phyloP scores from a whole-genome alignment of 129 eudicot species.

The Flaveria robusta region DNA sequence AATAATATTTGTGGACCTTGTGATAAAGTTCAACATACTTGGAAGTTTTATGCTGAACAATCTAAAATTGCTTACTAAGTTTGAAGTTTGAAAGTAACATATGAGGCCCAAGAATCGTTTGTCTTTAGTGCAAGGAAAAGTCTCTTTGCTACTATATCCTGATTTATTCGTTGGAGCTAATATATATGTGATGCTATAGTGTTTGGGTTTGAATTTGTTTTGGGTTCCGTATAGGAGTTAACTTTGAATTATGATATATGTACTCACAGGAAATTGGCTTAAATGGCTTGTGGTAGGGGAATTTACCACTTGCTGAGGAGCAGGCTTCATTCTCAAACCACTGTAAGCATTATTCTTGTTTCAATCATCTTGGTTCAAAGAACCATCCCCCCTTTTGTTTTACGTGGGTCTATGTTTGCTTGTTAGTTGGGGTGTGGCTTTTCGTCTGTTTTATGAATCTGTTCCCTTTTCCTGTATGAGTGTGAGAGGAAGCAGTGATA shows the following conservation, averaged over 20 bases:
- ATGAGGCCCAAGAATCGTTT: neutral
- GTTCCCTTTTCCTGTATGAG: neutral
- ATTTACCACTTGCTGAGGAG: constrained; percentile 56
- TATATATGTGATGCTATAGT: neutral
- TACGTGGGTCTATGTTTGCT: neutral
- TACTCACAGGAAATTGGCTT: constrained; percentile 31
- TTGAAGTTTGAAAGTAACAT: neutral
- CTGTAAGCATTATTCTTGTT: constrained; percentile 43
- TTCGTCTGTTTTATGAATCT: neutral
- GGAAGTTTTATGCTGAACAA: neutral
- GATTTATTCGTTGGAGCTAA: neutral
- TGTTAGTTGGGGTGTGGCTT: neutral
- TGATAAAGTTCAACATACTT: neutral
- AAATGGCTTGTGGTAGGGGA: constrained; percentile 64
- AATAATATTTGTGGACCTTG: neutral
- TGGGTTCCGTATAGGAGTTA: neutral
- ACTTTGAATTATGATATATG: neutral
- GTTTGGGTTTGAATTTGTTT: neutral
- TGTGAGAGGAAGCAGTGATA: neutral
- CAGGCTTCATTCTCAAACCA: constrained; percentile 49
- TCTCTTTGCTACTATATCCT: neutral
- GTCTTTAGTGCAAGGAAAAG: neutral
- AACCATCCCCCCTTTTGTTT: neutral
- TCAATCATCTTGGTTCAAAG: neutral
- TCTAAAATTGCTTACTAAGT: neutral